Conservation (phyloP, 495 filamentous ascomycete genomes). For the Aspergillus sclerotioniger region DNA sequence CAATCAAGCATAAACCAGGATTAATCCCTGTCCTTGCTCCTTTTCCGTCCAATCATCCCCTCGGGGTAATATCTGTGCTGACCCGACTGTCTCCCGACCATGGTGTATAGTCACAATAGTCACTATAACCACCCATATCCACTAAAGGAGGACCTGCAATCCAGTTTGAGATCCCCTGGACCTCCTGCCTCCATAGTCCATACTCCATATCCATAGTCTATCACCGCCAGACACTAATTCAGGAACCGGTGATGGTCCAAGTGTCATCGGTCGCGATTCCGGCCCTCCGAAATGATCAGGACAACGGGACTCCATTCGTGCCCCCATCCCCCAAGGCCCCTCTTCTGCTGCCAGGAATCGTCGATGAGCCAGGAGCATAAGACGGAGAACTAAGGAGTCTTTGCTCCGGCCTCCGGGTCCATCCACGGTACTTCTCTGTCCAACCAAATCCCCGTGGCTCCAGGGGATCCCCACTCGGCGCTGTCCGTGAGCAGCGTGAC, state of each 20-base stretch:
- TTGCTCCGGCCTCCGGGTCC: background rate
- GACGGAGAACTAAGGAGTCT: conserved; percentile 1
- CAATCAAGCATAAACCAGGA: background rate
- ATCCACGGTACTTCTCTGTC: conserved; percentile 4
- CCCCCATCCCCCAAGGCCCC: background rate
- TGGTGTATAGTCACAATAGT: no score
- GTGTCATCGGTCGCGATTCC: background rate
- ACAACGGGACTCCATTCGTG: conserved; percentile 1
- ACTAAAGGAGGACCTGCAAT: background rate
- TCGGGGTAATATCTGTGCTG: background rate
- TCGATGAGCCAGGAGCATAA: background rate
- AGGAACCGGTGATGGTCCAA: background rate
- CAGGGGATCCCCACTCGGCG: background rate
- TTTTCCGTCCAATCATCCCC: background rate
- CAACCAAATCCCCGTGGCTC: background rate
- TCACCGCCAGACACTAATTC: background rate
- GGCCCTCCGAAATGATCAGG: conserved; percentile 2
- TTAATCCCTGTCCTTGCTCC: background rate
- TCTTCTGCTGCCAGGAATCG: background rate
- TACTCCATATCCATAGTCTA: background rate
- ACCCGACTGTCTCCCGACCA: background rate
- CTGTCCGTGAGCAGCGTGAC: background rate
- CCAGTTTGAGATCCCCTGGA: background rate
- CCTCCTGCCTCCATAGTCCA: background rate
- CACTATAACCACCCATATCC: no score